A percentile compares a stretch with the other conserved stretches of the same genome.
These are phyloP conservation scores for Abelmoschus esculentus DNA, from an alignment of 345 rosid genomes.

Conservation along the genomic window DNA sequence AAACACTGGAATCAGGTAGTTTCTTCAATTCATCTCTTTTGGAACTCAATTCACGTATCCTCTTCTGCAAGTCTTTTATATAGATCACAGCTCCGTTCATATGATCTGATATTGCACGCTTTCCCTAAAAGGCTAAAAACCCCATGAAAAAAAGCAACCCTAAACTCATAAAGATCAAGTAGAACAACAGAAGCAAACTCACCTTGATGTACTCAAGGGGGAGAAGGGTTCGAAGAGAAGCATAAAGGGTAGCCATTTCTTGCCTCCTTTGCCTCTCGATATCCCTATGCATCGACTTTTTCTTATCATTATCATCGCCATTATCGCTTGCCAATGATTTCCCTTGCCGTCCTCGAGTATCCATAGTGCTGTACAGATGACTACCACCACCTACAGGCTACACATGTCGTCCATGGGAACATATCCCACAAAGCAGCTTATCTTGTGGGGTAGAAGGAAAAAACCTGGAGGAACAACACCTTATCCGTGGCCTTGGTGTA, in stretches of 20 bases:
- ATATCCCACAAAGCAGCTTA: background rate
- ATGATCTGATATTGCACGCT: slow-evolving; percentile 37
- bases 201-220: slow-evolving; percentile 71
- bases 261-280: slow-evolving; percentile 67
- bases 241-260: slow-evolving; percentile 59
- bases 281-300: slow-evolving; percentile 64
- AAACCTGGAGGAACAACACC: background rate
- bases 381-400: background rate
- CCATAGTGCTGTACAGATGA: background rate
- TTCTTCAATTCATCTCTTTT: slow-evolving; percentile 32
- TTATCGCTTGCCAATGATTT: background rate
- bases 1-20: background rate
- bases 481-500: slow-evolving; percentile 2
- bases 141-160: slow-evolving; percentile 1
- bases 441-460: background rate
- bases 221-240: slow-evolving; percentile 56
- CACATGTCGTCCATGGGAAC: background rate
- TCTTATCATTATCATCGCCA: slow-evolving; percentile 18
- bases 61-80: slow-evolving; percentile 25
- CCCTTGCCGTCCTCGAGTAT: background rate
- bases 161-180: background rate
- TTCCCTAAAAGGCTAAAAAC: slow-evolving; percentile 25
- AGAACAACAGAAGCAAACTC: background rate
- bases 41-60: slow-evolving; percentile 13
- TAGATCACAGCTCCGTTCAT: slow-evolving; percentile 31